These are phyloP conservation scores for Saccharomycopsis vini DNA, from an alignment of 805 yeast species.

Conservation along the genomic window DNA sequence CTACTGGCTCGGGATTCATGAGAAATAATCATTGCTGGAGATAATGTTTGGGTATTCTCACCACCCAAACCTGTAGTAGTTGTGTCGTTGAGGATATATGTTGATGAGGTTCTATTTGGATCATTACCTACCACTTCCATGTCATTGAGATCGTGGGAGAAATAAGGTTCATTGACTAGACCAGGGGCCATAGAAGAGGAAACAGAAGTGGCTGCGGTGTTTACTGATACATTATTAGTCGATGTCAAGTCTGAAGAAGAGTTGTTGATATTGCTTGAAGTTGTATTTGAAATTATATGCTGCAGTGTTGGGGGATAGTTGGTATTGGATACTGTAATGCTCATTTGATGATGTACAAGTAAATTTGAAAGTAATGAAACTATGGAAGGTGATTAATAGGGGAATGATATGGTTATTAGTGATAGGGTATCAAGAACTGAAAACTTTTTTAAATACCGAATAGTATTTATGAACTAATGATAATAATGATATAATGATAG, in stretches of 20 bases:
- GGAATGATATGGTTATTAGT: too few species aligned
- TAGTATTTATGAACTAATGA: too few species aligned
- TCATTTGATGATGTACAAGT: not conserved
- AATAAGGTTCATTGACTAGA: too few species aligned
- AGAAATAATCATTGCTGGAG: not conserved
- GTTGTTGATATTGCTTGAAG: not conserved
- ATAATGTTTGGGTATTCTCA: not conserved
- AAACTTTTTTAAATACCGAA: too few species aligned
- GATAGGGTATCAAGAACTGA: too few species aligned
- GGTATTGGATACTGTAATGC: not conserved
- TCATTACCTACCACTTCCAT: too few species aligned
- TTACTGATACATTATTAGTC: slow-evolving; percentile 1
- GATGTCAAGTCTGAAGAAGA: slow-evolving; percentile 4
- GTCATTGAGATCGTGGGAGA: too few species aligned
- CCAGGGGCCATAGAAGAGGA: not conserved
- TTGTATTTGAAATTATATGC: too few species aligned
- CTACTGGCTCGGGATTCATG: not conserved
- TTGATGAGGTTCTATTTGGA: too few species aligned
- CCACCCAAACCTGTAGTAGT: too few species aligned
- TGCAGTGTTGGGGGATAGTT: not conserved
- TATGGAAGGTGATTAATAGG: not conserved
- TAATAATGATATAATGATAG: too few species aligned
- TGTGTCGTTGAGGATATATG: not conserved
- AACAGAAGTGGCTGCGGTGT: slow-evolving; percentile 5
- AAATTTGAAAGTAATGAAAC: not conserved